A percentile compares a stretch with the other conserved stretches of the same genome.
Conservation (phyloP, 169 alveolate species). For the Plasmodium cynomolgi region DNA sequence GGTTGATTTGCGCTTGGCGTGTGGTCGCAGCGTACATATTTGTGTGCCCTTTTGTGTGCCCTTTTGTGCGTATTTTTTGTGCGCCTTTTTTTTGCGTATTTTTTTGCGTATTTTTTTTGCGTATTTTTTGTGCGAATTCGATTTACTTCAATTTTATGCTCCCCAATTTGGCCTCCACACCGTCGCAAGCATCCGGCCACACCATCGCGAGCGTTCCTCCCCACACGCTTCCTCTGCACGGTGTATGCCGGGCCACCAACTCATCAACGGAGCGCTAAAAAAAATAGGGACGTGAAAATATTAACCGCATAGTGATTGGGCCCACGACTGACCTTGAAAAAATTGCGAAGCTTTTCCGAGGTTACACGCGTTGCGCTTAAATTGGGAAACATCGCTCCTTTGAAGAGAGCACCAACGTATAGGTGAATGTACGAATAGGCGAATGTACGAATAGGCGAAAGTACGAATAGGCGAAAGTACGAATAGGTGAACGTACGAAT, state of each 20-base stretch:
- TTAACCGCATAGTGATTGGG: background rate
- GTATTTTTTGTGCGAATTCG: background rate
- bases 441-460: background rate
- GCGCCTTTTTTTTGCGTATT: background rate
- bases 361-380: background rate
- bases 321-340: background rate
- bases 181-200: background rate
- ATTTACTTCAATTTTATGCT: background rate
- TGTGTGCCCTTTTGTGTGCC: background rate
- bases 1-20: background rate
- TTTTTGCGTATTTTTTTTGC: background rate
- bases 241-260: background rate
- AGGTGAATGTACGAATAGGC: background rate
- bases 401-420: background rate
- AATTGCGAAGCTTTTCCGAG: background rate
- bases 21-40: background rate
- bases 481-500: background rate
- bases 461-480: background rate
- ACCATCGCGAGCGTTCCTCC: background rate
- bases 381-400: background rate
- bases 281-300: background rate
- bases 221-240: background rate
- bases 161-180: background rate
- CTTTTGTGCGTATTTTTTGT: background rate
- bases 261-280: background rate